Evolutionary conservation across 192 early-diverging fungal species (phyloP), one percentile per base, ranked within the genome.

Genomic region (Anaeromyces robustus): DNA sequence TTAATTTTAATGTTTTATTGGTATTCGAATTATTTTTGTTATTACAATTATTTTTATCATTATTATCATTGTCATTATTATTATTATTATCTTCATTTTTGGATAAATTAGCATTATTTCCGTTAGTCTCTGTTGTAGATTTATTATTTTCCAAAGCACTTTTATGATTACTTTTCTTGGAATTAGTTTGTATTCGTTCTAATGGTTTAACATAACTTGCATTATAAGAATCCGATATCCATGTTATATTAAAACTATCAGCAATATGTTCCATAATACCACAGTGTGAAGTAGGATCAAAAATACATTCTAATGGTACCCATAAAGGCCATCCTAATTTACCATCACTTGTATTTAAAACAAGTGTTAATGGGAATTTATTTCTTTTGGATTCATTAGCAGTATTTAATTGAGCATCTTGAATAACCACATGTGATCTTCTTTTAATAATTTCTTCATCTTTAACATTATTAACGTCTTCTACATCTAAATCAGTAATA

Each of bases 1-100:
- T 52, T 22, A 52, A 22, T 22, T 52, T 52, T 22, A 52, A 22
- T 18, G 43, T 52, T 22, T 19, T 19, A 52, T 52, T 52, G 92
- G 83, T 1, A 93, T 89, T 90, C 0, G 94, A 93, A 82, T 96
- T 89, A 80, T 92, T 90, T n/a, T 96, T 83, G 4, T 87, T 83
- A 80, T 92, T 84, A 4, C 90, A 87, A 80, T 96, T 90, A 13
- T 90, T 90, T 30, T 84, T 79, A 78, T 84, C 84, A 12, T 81
- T 80, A 81, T 83, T 81, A 30, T 78, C 43, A 28, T 80, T 77
- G 28, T 82, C 59, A 29, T 83, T 18, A 41, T 83, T 52, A 77
- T 84, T 81, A 28, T 83, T 80, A 18, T 30, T 29, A 2, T 22
- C 16, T 19, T 12, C 14, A 26, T 29, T 26, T 4, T 80, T n/a